Evolutionary conservation across 257 asterid genomes (phyloP).

Genomic region (Solanum etuberosum): DNA sequence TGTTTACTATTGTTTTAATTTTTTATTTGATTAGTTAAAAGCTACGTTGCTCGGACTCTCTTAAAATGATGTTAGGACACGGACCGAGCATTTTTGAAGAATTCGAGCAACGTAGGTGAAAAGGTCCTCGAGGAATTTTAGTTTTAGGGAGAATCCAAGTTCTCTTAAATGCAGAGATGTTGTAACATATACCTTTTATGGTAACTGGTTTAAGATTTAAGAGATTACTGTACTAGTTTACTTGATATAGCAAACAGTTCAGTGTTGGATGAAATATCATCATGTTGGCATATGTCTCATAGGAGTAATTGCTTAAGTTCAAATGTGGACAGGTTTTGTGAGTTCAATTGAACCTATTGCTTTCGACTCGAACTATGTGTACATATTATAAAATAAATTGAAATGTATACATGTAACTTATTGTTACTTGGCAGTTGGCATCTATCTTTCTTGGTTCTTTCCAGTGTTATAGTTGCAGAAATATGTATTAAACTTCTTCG

Average conservation of each 20-base stretch:
- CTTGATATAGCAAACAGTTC: background rate
- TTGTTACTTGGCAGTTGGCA: background rate
- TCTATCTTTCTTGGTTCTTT: background rate
- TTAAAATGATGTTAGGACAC: background rate
- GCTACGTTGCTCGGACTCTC: background rate
- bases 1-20: background rate
- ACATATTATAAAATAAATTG: background rate
- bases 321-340: background rate
- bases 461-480: background rate
- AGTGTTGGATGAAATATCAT: background rate
- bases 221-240: background rate
- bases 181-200: background rate
- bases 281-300: background rate
- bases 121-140: background rate
- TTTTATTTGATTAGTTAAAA: background rate
- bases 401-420: background rate
- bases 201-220: slow-evolving; percentile 6
- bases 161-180: slow-evolving; percentile 25
- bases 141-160: slow-evolving; percentile 31
- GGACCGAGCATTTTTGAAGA: background rate
- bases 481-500: background rate
- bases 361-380: background rate
- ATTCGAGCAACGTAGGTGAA: background rate
- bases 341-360: background rate
- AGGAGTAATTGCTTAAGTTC: background rate